Evolutionary conservation across 345 rosid genomes (phyloP), one percentile per base, ranked within the genome.

Genomic region (Gynandropsis gynandra): DNA sequence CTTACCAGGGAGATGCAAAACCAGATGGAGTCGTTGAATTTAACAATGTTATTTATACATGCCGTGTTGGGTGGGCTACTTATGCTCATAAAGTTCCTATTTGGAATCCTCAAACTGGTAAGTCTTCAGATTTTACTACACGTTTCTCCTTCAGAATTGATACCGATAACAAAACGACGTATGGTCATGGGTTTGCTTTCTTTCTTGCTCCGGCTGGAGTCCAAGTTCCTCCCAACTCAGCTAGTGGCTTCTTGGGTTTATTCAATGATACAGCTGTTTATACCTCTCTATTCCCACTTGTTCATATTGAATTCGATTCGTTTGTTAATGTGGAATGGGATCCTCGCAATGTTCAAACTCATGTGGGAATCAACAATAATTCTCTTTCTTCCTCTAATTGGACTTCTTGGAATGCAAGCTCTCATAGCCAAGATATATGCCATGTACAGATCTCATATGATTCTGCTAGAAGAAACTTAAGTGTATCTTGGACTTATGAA

Each of bases 341-440:
- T 67, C 76, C 80, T 8, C 29, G 20, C 0, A 32, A 27, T 0
- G 0, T 56, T 35, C 16, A 9, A 1, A 47, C 61, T 12, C 80
- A 76, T 39, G 75, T 72, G 7, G 80, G 77, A 13, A 72, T 76
- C 44, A 69, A 76, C 52, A 59, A 47, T 46, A 71, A 74, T 45
- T 60, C 69, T 9, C 47, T 67, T 8, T 4, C 0, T 3, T 72
- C 76, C 0, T 32, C 61, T 10, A 47, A 14, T 13, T 24, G 38
- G 13, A 61, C 71, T 38, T 47, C 45, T 14, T 75, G 76, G 78
- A 75, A 75, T 45, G 56, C 56, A 15, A 47, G 63, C 21, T 10
- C 52, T 15, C 76, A 65, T 18, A 47, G 13, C 6, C 63, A 50
- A 55, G 68, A 65, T 41, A 42, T 69, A 4, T 60, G 60, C 10